phyloP scores from a whole-genome alignment of 2,329 filamentous ascomycete genomes.

The Aspergillus vadensis region DNA sequence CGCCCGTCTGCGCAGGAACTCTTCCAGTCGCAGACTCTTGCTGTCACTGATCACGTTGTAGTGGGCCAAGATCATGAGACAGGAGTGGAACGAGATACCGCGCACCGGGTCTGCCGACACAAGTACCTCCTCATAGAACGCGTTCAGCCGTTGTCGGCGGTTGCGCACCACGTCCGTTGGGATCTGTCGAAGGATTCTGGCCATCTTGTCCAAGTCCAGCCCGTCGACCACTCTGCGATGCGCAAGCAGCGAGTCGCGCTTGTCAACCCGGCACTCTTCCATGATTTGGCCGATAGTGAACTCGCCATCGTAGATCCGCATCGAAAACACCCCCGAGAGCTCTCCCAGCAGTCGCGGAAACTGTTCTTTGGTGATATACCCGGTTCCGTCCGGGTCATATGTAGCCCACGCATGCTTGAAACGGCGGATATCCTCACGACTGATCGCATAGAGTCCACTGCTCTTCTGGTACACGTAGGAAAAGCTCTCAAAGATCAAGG shows the following conservation, averaged over 20 bases:
- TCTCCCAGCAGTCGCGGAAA: slow-evolving; percentile 87
- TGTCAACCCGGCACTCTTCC: slow-evolving; percentile 72
- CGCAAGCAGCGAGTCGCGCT: slow-evolving; percentile 47
- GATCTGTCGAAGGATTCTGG: slow-evolving; percentile 70
- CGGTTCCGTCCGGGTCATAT: slow-evolving; percentile 86
- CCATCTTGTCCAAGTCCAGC: slow-evolving; percentile 75
- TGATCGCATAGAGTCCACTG: slow-evolving; percentile 86
- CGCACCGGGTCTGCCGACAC: slow-evolving; percentile 86
- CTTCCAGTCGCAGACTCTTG: slow-evolving; percentile 90
- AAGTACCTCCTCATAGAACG: slow-evolving; percentile 96
- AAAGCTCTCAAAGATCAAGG: slow-evolving; percentile 98
- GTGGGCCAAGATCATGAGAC: slow-evolving; percentile 94
- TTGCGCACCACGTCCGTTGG: slow-evolving; percentile 74
- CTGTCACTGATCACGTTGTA: slow-evolving; percentile 99
- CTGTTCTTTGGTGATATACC: slow-evolving; percentile 84
- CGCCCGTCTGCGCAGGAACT: slow-evolving; percentile 87
- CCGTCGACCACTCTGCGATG: slow-evolving; percentile 50
- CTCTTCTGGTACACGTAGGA: slow-evolving; percentile 98
- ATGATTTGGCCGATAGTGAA: slow-evolving; percentile 85
- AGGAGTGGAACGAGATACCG: slow-evolving; percentile 87
- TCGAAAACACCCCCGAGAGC: slow-evolving; percentile 92
- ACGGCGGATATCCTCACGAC: slow-evolving; percentile 87
- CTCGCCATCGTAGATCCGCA: slow-evolving; percentile 91
- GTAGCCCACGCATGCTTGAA: slow-evolving; percentile 99
- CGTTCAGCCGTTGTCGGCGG: slow-evolving; percentile 77